Conservation (phyloP, 106 monocot genomes). For the Triglochin maritima region DNA sequence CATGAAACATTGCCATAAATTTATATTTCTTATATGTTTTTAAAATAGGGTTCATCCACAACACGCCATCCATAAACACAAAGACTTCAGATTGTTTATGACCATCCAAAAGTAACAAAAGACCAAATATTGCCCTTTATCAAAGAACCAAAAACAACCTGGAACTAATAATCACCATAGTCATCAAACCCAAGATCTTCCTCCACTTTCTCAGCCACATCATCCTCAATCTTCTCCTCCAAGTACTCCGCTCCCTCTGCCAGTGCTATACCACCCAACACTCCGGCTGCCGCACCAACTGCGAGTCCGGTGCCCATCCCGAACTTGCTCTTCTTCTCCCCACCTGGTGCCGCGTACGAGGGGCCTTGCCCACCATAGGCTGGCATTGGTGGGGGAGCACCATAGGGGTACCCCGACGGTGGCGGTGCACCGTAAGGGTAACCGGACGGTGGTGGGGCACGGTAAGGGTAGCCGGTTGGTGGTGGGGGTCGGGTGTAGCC, state of each 20-base stretch:
- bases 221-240: conserved; percentile 66
- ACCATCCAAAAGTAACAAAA: too few species aligned
- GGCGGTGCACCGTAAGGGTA: conserved; percentile 20
- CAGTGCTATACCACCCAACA: conserved; percentile 74
- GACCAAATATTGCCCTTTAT: too few species aligned
- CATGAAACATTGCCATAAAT: too few species aligned
- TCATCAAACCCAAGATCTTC: conserved; percentile 44
- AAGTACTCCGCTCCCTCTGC: conserved; percentile 56
- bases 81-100: too few species aligned
- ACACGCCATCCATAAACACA: too few species aligned
- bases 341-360: conserved; percentile 8
- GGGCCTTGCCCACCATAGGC: conserved; percentile 9
- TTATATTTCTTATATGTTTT: too few species aligned
- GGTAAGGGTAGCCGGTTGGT: conserved; percentile 14
- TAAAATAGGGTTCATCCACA: too few species aligned
- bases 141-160: too few species aligned
- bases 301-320: conserved; percentile 86
- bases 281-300: conserved; percentile 80
- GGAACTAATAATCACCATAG: conserved; percentile 6
- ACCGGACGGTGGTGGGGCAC: conserved; percentile 12
- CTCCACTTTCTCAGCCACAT: conserved; percentile 63
- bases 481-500: conserved; percentile 9
- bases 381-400: background rate
- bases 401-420: conserved; percentile 18
- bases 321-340: conserved; percentile 54